Conservation (phyloP, 305 asterid genomes). For the Fraxinus velutina region DNA sequence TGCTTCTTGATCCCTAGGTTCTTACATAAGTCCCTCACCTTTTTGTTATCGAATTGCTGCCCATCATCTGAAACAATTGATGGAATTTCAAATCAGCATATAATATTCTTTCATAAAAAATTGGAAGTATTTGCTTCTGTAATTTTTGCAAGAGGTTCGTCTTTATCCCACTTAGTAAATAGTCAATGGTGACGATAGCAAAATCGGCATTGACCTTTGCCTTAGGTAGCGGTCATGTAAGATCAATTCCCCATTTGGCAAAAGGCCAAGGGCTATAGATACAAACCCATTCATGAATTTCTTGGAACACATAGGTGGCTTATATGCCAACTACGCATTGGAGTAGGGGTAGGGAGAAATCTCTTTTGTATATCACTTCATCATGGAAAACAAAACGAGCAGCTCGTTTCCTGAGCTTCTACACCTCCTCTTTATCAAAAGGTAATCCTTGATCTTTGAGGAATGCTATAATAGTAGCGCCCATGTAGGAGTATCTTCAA, state of each 20-base stretch:
- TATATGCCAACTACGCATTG: not conserved
- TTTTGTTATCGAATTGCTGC: not conserved
- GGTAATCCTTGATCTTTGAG: not conserved
- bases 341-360: not conserved
- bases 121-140: not conserved
- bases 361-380: not conserved
- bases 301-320: not conserved
- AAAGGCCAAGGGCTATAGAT: not conserved
- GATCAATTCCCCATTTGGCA: not conserved
- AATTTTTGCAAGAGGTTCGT: not conserved
- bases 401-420: not conserved
- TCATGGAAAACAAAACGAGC: not conserved
- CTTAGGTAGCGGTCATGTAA: too few species aligned
- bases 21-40: too few species aligned
- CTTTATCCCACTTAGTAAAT: not conserved
- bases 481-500: not conserved
- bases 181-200: not conserved
- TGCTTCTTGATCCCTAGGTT: not conserved
- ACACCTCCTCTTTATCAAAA: not conserved
- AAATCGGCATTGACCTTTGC: too few species aligned
- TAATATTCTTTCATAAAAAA: not conserved
- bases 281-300: not conserved
- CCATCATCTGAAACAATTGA: not conserved
- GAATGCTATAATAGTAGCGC: too few species aligned
- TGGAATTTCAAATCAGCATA: not conserved